A percentile compares a stretch with the other conserved stretches of the same genome.
Evolutionary conservation across 2,329 filamentous ascomycete genomes (phyloP).

Genomic region (Paraconiothyrium brasiliense): DNA sequence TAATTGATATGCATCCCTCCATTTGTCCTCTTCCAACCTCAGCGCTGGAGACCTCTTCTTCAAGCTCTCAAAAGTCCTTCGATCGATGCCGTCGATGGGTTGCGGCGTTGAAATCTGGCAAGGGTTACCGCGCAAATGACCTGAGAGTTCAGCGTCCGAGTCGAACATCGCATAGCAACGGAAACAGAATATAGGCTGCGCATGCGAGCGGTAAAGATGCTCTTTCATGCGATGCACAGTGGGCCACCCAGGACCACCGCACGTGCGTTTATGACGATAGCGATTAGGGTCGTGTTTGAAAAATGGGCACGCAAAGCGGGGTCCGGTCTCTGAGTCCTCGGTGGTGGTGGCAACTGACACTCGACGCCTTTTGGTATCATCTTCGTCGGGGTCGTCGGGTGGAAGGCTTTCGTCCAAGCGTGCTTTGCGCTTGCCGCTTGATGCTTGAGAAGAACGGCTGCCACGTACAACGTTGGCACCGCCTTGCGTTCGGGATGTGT

Average conservation of each 20-base stretch:
- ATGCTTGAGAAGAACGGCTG: constrained; percentile 25
- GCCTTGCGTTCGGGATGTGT: constrained; percentile 23
- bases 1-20: constrained; percentile 50
- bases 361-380: constrained; percentile 35
- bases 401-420: constrained; percentile 30
- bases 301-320: constrained; percentile 52
- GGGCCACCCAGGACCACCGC: constrained; percentile 51
- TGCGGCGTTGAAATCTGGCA: constrained; percentile 34
- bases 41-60: constrained; percentile 46
- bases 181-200: constrained; percentile 49
- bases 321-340: constrained; percentile 36
- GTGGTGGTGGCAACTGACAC: constrained; percentile 35
- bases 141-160: constrained; percentile 40
- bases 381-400: constrained; percentile 33
- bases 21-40: constrained; percentile 49
- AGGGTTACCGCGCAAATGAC: constrained; percentile 41
- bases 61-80: constrained; percentile 47
- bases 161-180: constrained; percentile 52
- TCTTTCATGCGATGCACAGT: constrained; percentile 55
- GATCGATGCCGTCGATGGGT: constrained; percentile 50
- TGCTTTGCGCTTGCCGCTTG: constrained; percentile 35
- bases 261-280: constrained; percentile 48
- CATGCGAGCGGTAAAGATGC: constrained; percentile 53
- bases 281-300: constrained; percentile 52
- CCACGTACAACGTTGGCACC: constrained; percentile 11